Percentiles rank a stretch among this genome's conserved stretches.
These are phyloP conservation scores for Colletotrichum sp. DNA, from an alignment of 2,329 filamentous ascomycete species.

Conservation along the genomic window DNA sequence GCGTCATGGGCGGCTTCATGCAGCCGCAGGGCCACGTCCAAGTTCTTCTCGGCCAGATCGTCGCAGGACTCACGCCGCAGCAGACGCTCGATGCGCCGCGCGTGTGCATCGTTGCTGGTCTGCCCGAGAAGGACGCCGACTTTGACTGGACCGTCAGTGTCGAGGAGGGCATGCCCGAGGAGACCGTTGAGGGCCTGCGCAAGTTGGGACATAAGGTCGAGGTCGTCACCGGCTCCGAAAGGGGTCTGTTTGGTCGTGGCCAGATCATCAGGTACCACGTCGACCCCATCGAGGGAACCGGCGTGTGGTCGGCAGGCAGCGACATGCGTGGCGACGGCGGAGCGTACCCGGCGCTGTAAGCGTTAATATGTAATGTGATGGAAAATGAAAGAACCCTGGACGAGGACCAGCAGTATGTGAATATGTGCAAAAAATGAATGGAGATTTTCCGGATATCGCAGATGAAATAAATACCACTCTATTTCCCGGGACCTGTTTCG, in stretches of 20 bases:
- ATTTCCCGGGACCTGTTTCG: neutral
- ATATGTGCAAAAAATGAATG: neutral
- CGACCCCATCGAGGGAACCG: constrained; percentile 70
- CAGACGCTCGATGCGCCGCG: constrained; percentile 88
- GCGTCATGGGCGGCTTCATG: constrained; percentile 99
- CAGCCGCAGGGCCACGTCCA: constrained; percentile 97
- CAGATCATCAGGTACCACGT: constrained; percentile 83
- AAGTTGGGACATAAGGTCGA: constrained; percentile 75
- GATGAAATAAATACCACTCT: neutral
- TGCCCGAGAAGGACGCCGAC: constrained; percentile 64
- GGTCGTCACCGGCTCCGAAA: constrained; percentile 68
- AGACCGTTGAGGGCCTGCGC: constrained; percentile 70
- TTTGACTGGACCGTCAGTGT: constrained; percentile 73
- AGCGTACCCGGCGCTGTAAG: constrained; percentile 53
- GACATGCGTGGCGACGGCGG: constrained; percentile 86
- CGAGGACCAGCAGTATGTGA: neutral
- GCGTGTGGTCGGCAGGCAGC: constrained; percentile 87
- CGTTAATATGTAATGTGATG: neutral
- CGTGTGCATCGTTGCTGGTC: constrained; percentile 83
- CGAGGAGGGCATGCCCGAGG: constrained; percentile 79
- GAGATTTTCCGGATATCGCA: neutral
- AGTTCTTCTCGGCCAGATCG: constrained; percentile 86
- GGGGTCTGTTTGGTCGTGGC: constrained; percentile 81
- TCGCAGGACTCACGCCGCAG: constrained; percentile 83
- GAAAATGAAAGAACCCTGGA: neutral